Base-by-base conservation (phyloP, 768 basidiomycete species). In the Tricholoma furcatifolium region DNA sequence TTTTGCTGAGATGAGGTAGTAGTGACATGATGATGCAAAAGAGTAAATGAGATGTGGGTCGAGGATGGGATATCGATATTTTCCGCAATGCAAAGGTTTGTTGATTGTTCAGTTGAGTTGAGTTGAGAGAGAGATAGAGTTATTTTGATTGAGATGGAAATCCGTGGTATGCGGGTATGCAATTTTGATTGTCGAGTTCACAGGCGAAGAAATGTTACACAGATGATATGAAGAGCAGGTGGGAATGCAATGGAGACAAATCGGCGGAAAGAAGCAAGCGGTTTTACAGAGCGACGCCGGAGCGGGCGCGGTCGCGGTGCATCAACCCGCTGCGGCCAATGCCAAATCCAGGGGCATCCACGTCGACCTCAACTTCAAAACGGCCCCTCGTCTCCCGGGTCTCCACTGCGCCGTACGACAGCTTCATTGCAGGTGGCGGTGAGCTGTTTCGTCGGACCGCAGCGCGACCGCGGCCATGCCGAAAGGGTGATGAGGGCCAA, bases 241-340 rank as follows among this genome's bases (percentile, higher is more conserved):
- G 3, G 30, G 15, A 34, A 27, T 55, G 47, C 49, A 43, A 43
- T 34, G 21, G n/a, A 15, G 51, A 48, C 31, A 48, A 47, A 42
- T 17, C 30, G 32, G 36, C 27, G 35, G 42, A 35, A 38, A 31
- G 20, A 14, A 43, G 10, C 42, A 46, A 41, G 12, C 2, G 49
- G 20, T 38, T 38, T 46, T 58, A 63, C 31, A 61, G 43, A 23
- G 40, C 50, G 54, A 50, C 62, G 41, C 55, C 55, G 39, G 52
- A 49, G 47, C 47, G 59, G 15, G 51, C 61, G 20, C 72, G 67
- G 60, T 76, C 76, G 24, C 79, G 69, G 50, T 74, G 70, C 46
- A 79, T 57, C 45, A 88, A 65, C 6, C 86, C 87, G 57, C 85
- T 88, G 46, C 86, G 79, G 47, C 86, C 86, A 38, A 70, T 71